Percentiles rank a stretch among this genome's conserved stretches.
Conservation (phyloP, 2,329 filamentous ascomycete genomes). For the Aspergillus awamori region DNA sequence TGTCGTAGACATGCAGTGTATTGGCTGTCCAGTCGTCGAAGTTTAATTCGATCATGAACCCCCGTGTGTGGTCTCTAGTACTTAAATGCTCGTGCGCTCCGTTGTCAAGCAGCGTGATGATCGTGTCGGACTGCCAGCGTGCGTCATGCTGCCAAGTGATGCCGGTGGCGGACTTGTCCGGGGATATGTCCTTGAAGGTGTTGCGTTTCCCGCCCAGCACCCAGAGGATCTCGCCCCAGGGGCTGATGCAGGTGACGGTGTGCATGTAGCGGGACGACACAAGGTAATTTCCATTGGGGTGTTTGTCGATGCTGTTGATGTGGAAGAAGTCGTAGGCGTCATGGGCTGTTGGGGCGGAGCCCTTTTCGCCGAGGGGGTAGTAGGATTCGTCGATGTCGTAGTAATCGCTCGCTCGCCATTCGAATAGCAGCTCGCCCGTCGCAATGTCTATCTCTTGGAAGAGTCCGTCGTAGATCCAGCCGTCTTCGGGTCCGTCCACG, state of each 20-base stretch:
- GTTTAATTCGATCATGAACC: conserved; percentile 36
- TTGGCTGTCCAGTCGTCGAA: conserved; percentile 52
- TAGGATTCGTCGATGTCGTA: conserved; percentile 32
- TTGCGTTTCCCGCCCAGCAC: conserved; percentile 34
- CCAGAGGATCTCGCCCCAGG: conserved; percentile 29
- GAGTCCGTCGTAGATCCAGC: conserved; percentile 45
- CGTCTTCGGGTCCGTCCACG: conserved; percentile 41
- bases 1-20: conserved; percentile 34
- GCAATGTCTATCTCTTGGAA: conserved; percentile 45
- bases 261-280: conserved; percentile 37
- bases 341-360: conserved; percentile 25
- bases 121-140: conserved; percentile 28
- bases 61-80: conserved; percentile 21
- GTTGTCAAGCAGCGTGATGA: conserved; percentile 33
- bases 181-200: conserved; percentile 28
- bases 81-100: conserved; percentile 23
- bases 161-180: conserved; percentile 25
- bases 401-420: conserved; percentile 51
- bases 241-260: conserved; percentile 35
- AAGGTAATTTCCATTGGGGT: conserved; percentile 34
- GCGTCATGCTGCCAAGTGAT: conserved; percentile 38
- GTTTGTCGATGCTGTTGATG: conserved; percentile 52
- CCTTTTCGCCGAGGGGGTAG: conserved; percentile 19
- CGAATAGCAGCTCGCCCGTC: conserved; percentile 42
- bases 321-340: conserved; percentile 56